A percentile compares a stretch with the other conserved stretches of the same genome.
These are phyloP conservation scores for Colletotrichum melonis DNA, from an alignment of 2,329 filamentous ascomycete genomes.

Conservation along the genomic window DNA sequence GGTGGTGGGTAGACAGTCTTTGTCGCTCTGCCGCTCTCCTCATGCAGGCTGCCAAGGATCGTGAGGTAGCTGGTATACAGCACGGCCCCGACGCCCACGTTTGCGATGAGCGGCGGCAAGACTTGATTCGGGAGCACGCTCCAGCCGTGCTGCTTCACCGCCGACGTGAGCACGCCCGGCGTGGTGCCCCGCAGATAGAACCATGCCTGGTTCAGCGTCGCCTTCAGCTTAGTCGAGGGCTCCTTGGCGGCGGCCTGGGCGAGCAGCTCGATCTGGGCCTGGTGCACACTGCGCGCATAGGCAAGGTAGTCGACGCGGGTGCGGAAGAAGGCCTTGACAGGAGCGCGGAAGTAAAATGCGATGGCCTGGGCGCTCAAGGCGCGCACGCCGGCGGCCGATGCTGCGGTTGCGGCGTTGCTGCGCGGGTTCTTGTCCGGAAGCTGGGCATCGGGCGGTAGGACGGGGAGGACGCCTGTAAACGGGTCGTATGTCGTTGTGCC, in stretches of 20 bases:
- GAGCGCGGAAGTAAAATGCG: slow-evolving; percentile 91
- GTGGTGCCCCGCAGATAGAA: slow-evolving; percentile 72
- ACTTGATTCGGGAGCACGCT: slow-evolving; percentile 80
- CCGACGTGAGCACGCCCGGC: slow-evolving; percentile 75
- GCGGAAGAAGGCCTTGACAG: slow-evolving; percentile 92
- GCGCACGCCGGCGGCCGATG: slow-evolving; percentile 86
- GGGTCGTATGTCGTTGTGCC: slow-evolving; percentile 27
- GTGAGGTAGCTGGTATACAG: slow-evolving; percentile 82
- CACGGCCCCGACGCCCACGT: slow-evolving; percentile 78
- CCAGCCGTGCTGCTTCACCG: slow-evolving; percentile 78
- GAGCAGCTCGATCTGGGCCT: slow-evolving; percentile 54
- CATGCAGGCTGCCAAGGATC: slow-evolving; percentile 73
- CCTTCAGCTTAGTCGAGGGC: slow-evolving; percentile 44
- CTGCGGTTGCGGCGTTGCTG: slow-evolving; percentile 72
- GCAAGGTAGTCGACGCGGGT: slow-evolving; percentile 86
- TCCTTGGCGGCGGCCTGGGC: slow-evolving; percentile 50
- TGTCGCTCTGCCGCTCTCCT: slow-evolving; percentile 66
- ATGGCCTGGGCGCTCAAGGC: slow-evolving; percentile 86
- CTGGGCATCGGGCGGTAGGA: slow-evolving; percentile 51
- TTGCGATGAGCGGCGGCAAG: slow-evolving; percentile 80
- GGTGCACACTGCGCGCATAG: slow-evolving; percentile 65
- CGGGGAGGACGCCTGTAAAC: slow-evolving; percentile 56
- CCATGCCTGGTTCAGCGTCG: slow-evolving; percentile 54
- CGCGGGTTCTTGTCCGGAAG: slow-evolving; percentile 59
- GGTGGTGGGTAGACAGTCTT: slow-evolving; percentile 79